Evolutionary conservation across 2,329 filamentous ascomycete species (phyloP), one percentile per base, ranked within the genome.

Genomic region (Monilinia laxa): DNA sequence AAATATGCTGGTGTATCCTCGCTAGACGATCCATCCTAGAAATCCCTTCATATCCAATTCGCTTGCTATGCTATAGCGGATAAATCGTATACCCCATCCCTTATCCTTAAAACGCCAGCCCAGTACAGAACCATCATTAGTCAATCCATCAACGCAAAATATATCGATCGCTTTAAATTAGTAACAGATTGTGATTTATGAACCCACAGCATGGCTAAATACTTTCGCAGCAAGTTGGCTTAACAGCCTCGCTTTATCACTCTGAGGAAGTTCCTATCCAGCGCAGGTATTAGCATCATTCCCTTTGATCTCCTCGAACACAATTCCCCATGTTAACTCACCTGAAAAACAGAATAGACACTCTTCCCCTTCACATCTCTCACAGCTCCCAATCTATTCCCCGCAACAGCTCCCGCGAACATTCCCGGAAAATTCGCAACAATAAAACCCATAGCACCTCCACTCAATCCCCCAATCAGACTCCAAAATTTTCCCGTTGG

Each of bases 301-400:
- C 23, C 12, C n/a, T 25, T 3, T 25, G 9, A 38, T 18, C 14
- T 25, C n/a, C 31, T n/a, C 42, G 20, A 12, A 38, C 1, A 5
- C 31, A 23, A 25, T 7, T 11, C 9, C 10, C 2, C 35, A 51
- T 20, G 3, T 4, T 9, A 38, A 60, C 64, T 62, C 42, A 66
- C 64, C 35, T 64, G 40, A 23, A 70, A 98, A 20, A 97, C 95
- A 38, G 88, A 83, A 78, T 96, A 98, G 7, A 99, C 95, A 76
- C 92, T 96, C 87, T 97, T 98, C 28, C 93, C 93, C 79, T 88
- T 93, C 42, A 90, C 87, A 79, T 99, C 95, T 66, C 95, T 84
- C 25, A 99, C 86, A 9, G 92, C 91, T 0, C 95, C 95, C n/a
- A 98, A 80, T 62, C 93, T 81, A 79, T 97, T 98, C 14, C 95